These are phyloP conservation scores for Suillus paluster DNA, from an alignment of 768 basidiomycete genomes.

Conservation along the genomic window DNA sequence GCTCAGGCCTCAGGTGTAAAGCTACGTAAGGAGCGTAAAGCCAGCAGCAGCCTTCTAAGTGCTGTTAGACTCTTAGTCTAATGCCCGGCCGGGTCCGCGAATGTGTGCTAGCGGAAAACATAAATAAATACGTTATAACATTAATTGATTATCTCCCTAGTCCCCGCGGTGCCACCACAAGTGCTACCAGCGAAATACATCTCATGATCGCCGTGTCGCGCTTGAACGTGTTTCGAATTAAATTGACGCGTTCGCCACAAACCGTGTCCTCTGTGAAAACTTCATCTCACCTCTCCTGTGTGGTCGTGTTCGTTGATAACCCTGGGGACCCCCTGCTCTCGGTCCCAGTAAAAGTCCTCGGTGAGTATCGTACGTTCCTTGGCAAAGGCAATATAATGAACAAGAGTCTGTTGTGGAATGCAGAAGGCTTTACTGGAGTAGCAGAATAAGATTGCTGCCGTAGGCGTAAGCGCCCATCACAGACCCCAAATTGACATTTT, in stretches of 20 bases:
- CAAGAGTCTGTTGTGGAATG: not conserved
- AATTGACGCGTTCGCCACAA: not conserved
- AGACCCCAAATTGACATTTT: not conserved
- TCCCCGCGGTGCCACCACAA: not conserved
- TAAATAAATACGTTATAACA: constrained; percentile 2
- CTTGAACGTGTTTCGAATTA: not conserved
- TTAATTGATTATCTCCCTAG: not conserved
- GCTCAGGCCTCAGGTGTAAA: too few relatives aligned
- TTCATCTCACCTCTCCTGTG: too few relatives aligned
- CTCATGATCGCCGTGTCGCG: not conserved
- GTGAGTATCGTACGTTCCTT: not conserved
- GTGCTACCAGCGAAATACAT: not conserved
- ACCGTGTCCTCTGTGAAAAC: not conserved
- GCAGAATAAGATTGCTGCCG: not conserved
- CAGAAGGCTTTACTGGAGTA: not conserved
- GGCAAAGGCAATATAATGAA: not conserved
- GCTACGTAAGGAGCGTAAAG: too few relatives aligned
- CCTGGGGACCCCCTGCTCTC: not conserved
- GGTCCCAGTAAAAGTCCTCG: too few relatives aligned
- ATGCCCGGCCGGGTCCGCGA: constrained; percentile 3
- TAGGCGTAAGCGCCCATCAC: not conserved
- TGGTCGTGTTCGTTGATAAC: not conserved
- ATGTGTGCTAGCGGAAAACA: not conserved
- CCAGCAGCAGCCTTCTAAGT: too few relatives aligned
- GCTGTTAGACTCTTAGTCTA: not conserved